Evolutionary conservation across 2,329 filamentous ascomycete genomes (phyloP), one percentile per base, ranked within the genome.

Genomic region (Rhytidhysteron rufulum): DNA sequence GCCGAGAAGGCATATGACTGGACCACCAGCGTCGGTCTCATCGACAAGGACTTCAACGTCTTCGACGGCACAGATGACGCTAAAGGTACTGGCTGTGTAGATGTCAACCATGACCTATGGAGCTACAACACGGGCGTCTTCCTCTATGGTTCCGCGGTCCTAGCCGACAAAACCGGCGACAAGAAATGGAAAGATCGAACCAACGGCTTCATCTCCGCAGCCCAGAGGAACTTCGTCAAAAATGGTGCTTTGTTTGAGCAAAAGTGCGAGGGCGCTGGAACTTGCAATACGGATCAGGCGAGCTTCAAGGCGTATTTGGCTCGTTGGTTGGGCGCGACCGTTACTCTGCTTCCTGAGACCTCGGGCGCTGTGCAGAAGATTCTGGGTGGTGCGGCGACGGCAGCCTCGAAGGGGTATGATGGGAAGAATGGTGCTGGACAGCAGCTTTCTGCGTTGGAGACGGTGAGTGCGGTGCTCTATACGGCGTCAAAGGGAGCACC

Each of bases 281-380:
- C 69, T 19, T 87, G 84, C 70, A 75, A 85, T 65, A 73, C 70
- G 49, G 83, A 87, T 61, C 81, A 86, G 65, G 73, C 73, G 51
- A 78, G 73, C 43, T 87, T 86, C 76, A 86, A 87, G 65, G 82
- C 80, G 9, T 86, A 85, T 60, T 68, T 86, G 21, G 65, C 77
- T 24, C 78, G 83, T 31, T 87, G 80, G 80, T 45, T 69, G n/a
- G 48, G 49, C 31, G 64, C 66, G 21, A 50, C 62, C 3, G 71
- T 70, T 1, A 71, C 78, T 42, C 61, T 79, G 34, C 76, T 74
- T 0, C 77, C 78, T 0, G 78, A 72, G 48, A 74, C 73, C 2
- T 62, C 66, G 22, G 15, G 7, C 16, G n/a, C 34, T 8, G 22
- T 37, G n/a, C 11, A 29, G 25, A 18, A 7, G 5, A 30, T 72